Conservation (phyloP, 768 basidiomycete species). For the Tephrocybe sp. region DNA sequence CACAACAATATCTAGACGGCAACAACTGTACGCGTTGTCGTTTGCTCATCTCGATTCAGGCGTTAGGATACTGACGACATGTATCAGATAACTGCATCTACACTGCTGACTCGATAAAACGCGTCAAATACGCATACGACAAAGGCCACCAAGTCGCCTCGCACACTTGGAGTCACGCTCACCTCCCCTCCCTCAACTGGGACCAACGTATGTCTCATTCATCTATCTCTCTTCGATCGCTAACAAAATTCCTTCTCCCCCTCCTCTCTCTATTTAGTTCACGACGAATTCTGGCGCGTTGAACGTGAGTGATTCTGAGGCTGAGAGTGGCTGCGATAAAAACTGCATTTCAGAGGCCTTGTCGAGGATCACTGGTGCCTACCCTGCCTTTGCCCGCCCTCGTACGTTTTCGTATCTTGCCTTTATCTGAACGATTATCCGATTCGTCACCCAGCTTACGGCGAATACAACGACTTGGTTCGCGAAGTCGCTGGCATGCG, state of each 20-base stretch:
- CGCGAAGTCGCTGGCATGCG: slow-evolving; percentile 28
- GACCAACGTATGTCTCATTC: slow-evolving; percentile 27
- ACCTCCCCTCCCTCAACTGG: slow-evolving; percentile 30
- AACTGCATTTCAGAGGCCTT: slow-evolving; percentile 31
- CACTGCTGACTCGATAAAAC: slow-evolving; percentile 18
- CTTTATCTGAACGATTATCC: not conserved
- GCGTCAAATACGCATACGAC: slow-evolving; percentile 36
- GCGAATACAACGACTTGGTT: slow-evolving; percentile 39
- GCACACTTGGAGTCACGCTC: slow-evolving; percentile 44
- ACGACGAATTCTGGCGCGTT: slow-evolving; percentile 35
- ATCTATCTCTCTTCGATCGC: not conserved
- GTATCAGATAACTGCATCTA: slow-evolving; percentile 42
- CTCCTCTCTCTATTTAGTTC: slow-evolving; percentile 20
- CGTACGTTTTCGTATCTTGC: slow-evolving; percentile 23
- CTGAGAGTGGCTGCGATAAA: not conserved
- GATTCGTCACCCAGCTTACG: slow-evolving; percentile 34
- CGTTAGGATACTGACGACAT: not conserved
- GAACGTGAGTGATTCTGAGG: slow-evolving; percentile 27
- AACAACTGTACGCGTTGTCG: slow-evolving; percentile 32
- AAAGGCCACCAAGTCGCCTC: slow-evolving; percentile 44
- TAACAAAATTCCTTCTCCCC: too few relatives aligned
- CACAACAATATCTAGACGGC: slow-evolving; percentile 32
- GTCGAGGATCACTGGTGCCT: slow-evolving; percentile 33
- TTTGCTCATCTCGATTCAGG: not conserved
- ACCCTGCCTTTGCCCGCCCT: slow-evolving; percentile 40